Conservation (phyloP, 2,329 filamentous ascomycete genomes). For the Albophoma yamanashiensis region DNA sequence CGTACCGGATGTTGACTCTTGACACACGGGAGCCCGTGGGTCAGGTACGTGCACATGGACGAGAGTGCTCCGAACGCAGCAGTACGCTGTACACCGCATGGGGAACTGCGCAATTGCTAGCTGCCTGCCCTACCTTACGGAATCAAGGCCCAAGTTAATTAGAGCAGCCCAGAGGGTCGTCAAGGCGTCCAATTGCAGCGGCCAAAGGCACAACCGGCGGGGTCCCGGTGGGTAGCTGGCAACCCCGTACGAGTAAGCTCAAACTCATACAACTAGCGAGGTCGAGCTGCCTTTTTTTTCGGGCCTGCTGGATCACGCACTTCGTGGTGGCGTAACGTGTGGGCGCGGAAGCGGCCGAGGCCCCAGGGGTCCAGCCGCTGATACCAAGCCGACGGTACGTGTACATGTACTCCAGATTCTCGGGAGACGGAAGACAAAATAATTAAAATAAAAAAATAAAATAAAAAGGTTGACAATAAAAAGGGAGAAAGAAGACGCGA, state of each 20-base stretch:
- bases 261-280: background rate
- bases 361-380: background rate
- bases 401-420: background rate
- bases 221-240: background rate
- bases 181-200: background rate
- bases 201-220: background rate
- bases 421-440: background rate
- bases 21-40: background rate
- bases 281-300: background rate
- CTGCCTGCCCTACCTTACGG: background rate
- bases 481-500: no score
- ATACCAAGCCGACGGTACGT: background rate
- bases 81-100: no score
- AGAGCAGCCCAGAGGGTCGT: background rate
- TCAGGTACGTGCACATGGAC: background rate
- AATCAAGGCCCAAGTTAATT: no score
- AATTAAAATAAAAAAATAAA: background rate
- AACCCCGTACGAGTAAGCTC: background rate
- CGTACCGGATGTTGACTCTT: background rate
- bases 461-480: no score
- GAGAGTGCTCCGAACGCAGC: background rate
- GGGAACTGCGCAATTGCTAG: no score
- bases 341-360: background rate
- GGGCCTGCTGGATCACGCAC: background rate
- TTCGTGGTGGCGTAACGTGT: background rate